Conservation (phyloP, 169 alveolate species). For the Eimeria sp. region DNA sequence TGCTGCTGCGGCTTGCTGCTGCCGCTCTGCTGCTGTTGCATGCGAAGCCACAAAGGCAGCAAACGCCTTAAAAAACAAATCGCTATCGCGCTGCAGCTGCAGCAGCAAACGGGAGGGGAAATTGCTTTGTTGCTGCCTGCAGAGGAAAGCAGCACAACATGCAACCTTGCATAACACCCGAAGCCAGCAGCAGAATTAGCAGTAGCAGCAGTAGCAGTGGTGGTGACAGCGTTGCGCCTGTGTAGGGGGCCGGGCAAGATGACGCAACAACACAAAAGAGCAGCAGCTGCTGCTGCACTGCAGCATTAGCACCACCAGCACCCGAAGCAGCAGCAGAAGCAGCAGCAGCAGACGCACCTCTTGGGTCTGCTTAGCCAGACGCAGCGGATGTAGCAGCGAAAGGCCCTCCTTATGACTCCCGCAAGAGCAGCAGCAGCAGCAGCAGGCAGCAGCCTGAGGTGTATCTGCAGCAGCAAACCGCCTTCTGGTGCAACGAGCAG, state of each 20-base stretch:
- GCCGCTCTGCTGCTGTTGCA: not conserved
- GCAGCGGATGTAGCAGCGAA: not conserved
- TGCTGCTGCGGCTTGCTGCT: conserved; percentile 16
- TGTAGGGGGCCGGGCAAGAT: not conserved
- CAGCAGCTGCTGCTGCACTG: not conserved
- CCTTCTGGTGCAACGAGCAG: conserved; percentile 13
- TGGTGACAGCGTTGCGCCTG: not conserved
- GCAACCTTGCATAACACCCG: no score
- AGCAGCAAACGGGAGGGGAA: not conserved
- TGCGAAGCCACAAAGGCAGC: not conserved
- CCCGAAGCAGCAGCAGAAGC: no score
- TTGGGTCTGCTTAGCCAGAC: not conserved
- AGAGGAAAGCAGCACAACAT: not conserved
- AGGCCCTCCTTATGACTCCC: not conserved
- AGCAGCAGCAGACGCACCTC: not conserved
- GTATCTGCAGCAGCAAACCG: no score
- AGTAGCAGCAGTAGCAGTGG: not conserved
- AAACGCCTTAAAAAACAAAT: not conserved
- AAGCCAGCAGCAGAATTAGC: not conserved
- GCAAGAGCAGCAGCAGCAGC: not conserved
- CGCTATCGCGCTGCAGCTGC: conserved; percentile 28
- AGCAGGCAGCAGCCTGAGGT: no score
- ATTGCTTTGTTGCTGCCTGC: not conserved
- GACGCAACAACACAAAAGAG: not conserved
- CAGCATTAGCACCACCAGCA: no score